Evolutionary conservation across 2,329 filamentous ascomycete genomes (phyloP).

Genomic region (Phialophora chinensis): DNA sequence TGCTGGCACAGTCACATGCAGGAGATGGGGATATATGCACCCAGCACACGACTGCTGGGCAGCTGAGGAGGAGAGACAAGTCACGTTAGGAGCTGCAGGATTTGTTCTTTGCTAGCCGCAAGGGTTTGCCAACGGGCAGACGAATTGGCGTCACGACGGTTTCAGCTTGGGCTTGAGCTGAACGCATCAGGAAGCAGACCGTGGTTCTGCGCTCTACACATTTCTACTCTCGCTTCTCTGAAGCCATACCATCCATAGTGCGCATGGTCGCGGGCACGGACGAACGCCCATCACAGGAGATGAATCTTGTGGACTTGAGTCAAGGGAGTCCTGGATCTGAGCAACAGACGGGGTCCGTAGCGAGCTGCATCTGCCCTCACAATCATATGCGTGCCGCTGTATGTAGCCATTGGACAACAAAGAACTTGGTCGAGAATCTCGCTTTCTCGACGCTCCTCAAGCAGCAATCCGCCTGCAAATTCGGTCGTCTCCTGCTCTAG

Average conservation of each 20-base stretch:
- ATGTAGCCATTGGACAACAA: not conserved
- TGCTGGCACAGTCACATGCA: not conserved
- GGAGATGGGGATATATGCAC: not conserved
- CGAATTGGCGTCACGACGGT: slow-evolving; percentile 21
- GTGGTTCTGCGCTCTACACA: not conserved
- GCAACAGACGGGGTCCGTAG: not conserved
- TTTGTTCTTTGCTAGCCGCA: not conserved
- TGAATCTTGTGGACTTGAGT: too few species aligned
- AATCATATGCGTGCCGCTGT: not conserved
- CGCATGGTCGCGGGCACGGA: not conserved
- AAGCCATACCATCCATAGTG: not conserved
- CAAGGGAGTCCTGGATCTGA: not conserved
- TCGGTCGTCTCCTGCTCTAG: slow-evolving; percentile 10
- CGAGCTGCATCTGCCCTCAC: not conserved
- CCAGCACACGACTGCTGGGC: not conserved
- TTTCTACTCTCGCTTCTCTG: not conserved
- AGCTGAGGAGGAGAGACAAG: not conserved
- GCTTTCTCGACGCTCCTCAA: slow-evolving; percentile 9
- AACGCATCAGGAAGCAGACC: not conserved
- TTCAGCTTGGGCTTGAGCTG: not conserved
- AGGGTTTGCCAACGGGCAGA: not conserved
- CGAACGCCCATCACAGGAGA: not conserved
- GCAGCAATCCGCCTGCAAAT: slow-evolving; percentile 3
- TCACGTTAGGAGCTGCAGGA: not conserved
- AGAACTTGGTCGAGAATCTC: slow-evolving; percentile 13